These are phyloP conservation scores for Crithidia expoeki DNA, from an alignment of 208 protist genomes.

Conservation along the genomic window DNA sequence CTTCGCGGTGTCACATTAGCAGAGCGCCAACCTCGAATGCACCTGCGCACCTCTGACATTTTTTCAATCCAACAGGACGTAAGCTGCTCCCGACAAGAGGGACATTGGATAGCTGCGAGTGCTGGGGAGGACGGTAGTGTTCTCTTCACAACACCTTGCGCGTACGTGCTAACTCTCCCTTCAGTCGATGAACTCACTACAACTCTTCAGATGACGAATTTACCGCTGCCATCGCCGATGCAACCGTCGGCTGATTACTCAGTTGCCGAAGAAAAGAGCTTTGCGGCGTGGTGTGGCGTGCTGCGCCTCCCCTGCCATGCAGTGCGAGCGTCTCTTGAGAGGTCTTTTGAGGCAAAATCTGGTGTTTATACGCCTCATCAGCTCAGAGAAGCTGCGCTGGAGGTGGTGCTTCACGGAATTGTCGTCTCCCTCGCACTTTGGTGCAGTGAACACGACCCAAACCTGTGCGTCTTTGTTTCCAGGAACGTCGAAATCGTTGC, in stretches of 20 bases:
- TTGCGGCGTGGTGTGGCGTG: slow-evolving; percentile 19
- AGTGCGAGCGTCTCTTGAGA: not conserved
- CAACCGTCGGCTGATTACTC: not conserved
- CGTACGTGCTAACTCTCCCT: not conserved
- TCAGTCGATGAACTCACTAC: not conserved
- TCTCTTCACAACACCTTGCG: not conserved
- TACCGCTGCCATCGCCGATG: not conserved
- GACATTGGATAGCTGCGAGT: not conserved
- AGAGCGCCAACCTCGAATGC: not conserved
- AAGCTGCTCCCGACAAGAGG: not conserved
- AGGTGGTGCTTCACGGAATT: slow-evolving; percentile 27
- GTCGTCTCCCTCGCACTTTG: slow-evolving; percentile 28
- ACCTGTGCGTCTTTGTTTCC: not conserved
- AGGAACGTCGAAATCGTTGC: slow-evolving; percentile 1
- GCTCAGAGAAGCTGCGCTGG: not conserved
- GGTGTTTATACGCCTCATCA: not conserved
- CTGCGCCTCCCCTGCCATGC: slow-evolving; percentile 15
- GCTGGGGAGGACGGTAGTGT: not conserved
- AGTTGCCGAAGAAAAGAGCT: not conserved
- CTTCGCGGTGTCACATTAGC: not conserved
- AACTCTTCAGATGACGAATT: not conserved
- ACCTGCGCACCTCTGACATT: not conserved
- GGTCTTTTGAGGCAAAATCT: not conserved
- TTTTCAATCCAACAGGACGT: not conserved
- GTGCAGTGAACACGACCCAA: not conserved